Percentiles rank a stretch among this genome's conserved stretches.
Conservation (phyloP, 305 asterid genomes). For the Rubia peregrina region DNA sequence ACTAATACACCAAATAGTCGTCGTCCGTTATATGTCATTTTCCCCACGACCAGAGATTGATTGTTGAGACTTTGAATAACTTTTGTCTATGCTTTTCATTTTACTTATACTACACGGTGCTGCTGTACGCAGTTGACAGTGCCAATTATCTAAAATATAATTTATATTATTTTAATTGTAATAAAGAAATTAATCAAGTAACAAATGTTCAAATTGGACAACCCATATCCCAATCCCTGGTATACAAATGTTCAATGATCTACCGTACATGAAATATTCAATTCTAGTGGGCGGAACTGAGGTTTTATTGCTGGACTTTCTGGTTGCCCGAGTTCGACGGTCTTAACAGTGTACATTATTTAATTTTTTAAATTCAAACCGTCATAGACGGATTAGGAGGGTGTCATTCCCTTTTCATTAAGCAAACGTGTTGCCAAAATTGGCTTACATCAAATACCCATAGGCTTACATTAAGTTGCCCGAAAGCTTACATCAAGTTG, state of each 20-base stretch:
- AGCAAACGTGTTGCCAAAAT: too few species aligned
- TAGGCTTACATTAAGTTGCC: too few species aligned
- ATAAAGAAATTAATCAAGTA: neutral
- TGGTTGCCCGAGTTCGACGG: neutral
- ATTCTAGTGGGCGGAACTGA: neutral
- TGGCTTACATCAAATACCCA: too few species aligned
- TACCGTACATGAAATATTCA: neutral
- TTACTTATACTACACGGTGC: neutral
- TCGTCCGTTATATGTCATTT: neutral
- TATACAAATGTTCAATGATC: neutral
- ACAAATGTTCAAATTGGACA: neutral
- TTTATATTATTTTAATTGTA: too few species aligned
- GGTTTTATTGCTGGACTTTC: neutral
- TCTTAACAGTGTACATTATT: neutral
- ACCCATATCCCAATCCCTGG: neutral
- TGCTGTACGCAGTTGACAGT: neutral
- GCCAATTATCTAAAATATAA: neutral
- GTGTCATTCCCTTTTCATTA: too few species aligned
- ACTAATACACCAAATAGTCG: neutral
- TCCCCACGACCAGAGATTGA: neutral
- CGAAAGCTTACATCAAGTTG: too few species aligned
- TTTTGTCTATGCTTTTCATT: neutral
- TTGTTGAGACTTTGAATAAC: neutral
- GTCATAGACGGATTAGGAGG: too few species aligned
- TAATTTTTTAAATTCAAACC: too few species aligned